Evolutionary conservation across 768 basidiomycete species (phyloP).

Genomic region (Polyporus arcularius): DNA sequence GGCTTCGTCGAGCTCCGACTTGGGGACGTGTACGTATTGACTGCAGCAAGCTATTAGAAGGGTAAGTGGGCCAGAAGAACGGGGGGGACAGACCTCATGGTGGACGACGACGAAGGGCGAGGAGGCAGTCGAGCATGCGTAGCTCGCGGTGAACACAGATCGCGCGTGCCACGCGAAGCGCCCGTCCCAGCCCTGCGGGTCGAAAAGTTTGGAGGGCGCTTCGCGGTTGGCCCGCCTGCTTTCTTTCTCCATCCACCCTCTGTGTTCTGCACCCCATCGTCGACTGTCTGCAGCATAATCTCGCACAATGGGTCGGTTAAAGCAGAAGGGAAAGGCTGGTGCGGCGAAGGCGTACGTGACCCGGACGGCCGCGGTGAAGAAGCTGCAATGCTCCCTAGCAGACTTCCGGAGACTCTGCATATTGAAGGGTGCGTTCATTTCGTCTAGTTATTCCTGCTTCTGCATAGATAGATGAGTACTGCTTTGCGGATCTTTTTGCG

Average conservation of each 20-base stretch:
- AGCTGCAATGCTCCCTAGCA: constrained; percentile 93
- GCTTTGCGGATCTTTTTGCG: no score
- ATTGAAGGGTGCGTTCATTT: constrained; percentile 73
- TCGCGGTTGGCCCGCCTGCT: constrained; percentile 19
- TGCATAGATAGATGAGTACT: no score
- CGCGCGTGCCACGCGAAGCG: constrained; percentile 9
- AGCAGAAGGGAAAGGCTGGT: constrained; percentile 85
- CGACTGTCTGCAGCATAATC: not conserved
- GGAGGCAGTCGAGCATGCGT: not conserved
- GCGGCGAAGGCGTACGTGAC: constrained; percentile 93
- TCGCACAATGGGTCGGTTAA: constrained; percentile 68
- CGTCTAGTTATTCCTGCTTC: not conserved
- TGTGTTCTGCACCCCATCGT: not conserved
- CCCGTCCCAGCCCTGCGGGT: constrained; percentile 16
- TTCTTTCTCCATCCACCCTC: constrained; percentile 9
- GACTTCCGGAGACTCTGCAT: constrained; percentile 98
- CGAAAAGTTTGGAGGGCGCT: constrained; percentile 32
- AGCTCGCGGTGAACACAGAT: constrained; percentile 3
- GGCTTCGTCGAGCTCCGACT: constrained; percentile 96
- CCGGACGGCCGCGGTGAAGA: constrained; percentile 88
- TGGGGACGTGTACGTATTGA: constrained; percentile 96
- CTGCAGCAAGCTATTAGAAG: constrained; percentile 41
- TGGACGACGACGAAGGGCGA: constrained; percentile 10
- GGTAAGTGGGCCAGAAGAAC: not conserved
- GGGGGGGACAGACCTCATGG: constrained; percentile 26